Evolutionary conservation across 352 stramenopile species (phyloP), one percentile per base, ranked within the genome.

Genomic region (Phytophthora boehmeriae): DNA sequence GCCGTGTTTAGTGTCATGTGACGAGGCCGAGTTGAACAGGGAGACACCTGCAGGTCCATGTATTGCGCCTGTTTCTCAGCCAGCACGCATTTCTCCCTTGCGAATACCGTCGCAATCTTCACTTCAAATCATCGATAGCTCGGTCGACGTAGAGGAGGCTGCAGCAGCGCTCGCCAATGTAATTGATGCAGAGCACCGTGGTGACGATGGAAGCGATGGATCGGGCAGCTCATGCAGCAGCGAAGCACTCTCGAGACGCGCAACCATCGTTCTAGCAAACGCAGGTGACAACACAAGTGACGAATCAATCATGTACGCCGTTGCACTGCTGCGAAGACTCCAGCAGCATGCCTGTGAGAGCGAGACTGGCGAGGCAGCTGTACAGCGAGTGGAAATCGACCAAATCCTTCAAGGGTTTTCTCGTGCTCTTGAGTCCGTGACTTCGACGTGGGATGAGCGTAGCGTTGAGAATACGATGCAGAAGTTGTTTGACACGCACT

Each of bases 401-500:
- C 72, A 85, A 55, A 88, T 92, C 55, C 44, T 92, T 20, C 62
- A 75, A 9, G 80, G 80, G 6, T 89, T 92, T 23, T 72, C 75
- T 19, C 79, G 75, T 11, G 73, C 80, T 22, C 68, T 92, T 5
- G 74, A 89, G 59, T 75, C 63, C 3, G 65, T 76, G 14, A 69
- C 63, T 16, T 67, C 68, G 4, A 75, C 68, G 32, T 74, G 54
- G 75, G 78, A 78, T 47, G 71, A 83, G 53, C 64, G 66, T 13
- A 71, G 63, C 27, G 67, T 81, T 6, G 83, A 92, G 48, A 73
- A 82, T 39, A 76, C 83, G 20, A 83, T 94, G 70, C 70, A 92
- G 59, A 80, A 78, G 45, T 72, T 91, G 8, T 94, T 92, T 47
- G 63, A 83, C 30, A 89, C 83, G 20, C 84, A 94, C 70, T 75